Percentiles rank a stretch among this genome's conserved stretches.
These are phyloP conservation scores for Amanita rubescens DNA, from an alignment of 768 basidiomycete genomes.

Conservation along the genomic window DNA sequence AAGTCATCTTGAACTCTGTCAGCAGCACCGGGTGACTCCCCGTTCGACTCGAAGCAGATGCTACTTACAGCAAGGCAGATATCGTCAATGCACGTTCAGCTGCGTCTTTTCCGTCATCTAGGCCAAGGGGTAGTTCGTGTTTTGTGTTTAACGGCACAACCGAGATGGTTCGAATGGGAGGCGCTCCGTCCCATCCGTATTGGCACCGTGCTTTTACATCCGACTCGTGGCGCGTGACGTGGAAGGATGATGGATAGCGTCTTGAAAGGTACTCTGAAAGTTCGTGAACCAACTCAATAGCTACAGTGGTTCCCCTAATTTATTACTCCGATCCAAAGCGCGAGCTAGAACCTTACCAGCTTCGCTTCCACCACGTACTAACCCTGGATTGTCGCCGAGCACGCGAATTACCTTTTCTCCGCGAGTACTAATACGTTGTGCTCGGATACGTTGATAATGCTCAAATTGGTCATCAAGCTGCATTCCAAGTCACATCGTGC, in stretches of 20 bases:
- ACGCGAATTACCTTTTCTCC: conserved; percentile 42
- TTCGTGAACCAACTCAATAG: conserved; percentile 61
- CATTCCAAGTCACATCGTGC: conserved; percentile 25
- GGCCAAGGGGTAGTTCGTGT: conserved; percentile 40
- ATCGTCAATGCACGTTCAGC: conserved; percentile 53
- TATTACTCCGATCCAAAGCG: background rate
- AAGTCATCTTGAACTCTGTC: conserved; percentile 49
- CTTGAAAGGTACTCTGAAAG: conserved; percentile 57
- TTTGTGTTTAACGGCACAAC: conserved; percentile 41
- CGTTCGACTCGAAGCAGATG: background rate
- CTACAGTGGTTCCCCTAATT: conserved; percentile 22
- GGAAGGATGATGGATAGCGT: conserved; percentile 54
- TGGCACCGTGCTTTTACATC: background rate
- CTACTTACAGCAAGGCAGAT: conserved; percentile 53
- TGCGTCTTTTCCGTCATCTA: conserved; percentile 25
- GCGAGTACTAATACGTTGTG: conserved; percentile 46
- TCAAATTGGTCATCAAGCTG: conserved; percentile 55
- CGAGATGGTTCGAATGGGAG: conserved; percentile 43
- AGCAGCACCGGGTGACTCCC: background rate
- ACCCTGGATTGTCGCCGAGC: conserved; percentile 37
- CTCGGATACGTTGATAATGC: conserved; percentile 48
- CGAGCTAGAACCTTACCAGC: conserved; percentile 27
- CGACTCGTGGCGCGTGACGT: conserved; percentile 35
- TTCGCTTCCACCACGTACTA: conserved; percentile 29
- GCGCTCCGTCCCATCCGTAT: conserved; percentile 37